Evolutionary conservation across 306 rosid species (phyloP).

Genomic region (Rosa rugosa): DNA sequence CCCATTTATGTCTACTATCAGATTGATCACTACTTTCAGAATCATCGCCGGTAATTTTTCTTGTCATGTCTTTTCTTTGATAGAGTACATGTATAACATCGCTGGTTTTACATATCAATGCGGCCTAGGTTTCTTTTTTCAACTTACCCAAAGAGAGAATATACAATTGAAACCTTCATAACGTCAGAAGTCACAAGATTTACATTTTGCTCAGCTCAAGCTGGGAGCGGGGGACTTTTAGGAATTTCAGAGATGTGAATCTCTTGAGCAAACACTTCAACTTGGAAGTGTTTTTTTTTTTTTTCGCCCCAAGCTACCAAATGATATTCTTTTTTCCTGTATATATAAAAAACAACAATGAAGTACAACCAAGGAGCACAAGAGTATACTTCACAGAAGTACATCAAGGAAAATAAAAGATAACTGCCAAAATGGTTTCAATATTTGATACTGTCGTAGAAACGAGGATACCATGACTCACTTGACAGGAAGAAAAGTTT

Average conservation of each 20-base stretch:
- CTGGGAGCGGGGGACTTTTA: neutral
- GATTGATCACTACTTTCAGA: slow-evolving; percentile 77
- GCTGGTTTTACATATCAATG: neutral
- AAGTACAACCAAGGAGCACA: neutral
- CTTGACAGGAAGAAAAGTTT: neutral
- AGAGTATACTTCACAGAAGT: neutral
- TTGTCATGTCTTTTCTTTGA: neutral
- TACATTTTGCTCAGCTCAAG: neutral
- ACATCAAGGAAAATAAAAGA: slow-evolving; percentile 3
- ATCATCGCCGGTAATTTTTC: slow-evolving; percentile 70
- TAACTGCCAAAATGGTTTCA: too few species aligned
- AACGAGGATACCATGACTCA: neutral
- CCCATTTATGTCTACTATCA: slow-evolving; percentile 80
- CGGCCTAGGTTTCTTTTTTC: neutral
- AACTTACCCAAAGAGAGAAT: neutral
- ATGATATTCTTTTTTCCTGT: neutral
- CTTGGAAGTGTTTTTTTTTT: neutral
- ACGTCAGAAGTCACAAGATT: neutral
- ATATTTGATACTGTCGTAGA: neutral
- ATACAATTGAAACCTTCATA: neutral
- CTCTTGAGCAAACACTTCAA: neutral
- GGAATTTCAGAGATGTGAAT: neutral
- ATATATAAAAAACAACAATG: neutral
- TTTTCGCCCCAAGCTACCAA: neutral
- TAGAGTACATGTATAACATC: neutral